Evolutionary conservation across 1,284 basidiomycete species (phyloP).

Genomic region (Ganoderma lingzhi): DNA sequence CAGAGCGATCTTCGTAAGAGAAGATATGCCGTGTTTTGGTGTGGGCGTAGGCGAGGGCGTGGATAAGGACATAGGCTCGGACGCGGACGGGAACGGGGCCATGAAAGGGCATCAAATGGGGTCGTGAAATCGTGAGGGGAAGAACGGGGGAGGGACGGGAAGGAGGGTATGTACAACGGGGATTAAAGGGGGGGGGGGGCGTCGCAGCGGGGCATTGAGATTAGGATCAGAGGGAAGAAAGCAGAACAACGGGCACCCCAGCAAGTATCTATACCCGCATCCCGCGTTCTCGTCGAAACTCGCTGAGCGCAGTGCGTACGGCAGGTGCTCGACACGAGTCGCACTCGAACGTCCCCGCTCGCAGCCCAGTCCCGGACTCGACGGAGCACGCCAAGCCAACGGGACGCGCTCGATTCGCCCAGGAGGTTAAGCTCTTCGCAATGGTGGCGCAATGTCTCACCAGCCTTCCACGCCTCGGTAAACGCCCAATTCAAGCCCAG

Average conservation of each 20-base stretch:
- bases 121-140: slow-evolving; percentile 8
- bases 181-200: not conserved
- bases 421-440: slow-evolving; percentile 8
- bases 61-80: slow-evolving; percentile 12
- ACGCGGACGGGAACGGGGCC: slow-evolving; percentile 1
- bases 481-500: not conserved
- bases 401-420: slow-evolving; percentile 20
- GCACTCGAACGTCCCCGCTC: slow-evolving; percentile 19
- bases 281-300: not conserved
- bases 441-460: slow-evolving; percentile 7
- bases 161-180: slow-evolving; percentile 1
- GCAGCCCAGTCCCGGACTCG: slow-evolving; percentile 13
- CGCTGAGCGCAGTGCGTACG: slow-evolving; percentile 23
- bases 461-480: slow-evolving; percentile 12
- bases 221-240: slow-evolving; percentile 12
- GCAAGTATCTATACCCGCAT: slow-evolving; percentile 20
- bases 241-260: not conserved
- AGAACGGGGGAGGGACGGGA: not conserved
- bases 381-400: slow-evolving; percentile 12
- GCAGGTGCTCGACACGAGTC: slow-evolving; percentile 11
- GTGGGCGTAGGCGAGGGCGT: slow-evolving; percentile 10
- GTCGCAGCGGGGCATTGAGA: slow-evolving; percentile 15
- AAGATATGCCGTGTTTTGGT: slow-evolving; percentile 13
- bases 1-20: slow-evolving; percentile 22
- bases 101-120: not conserved